These are phyloP conservation scores for Eleusine coracana DNA, from an alignment of 176 grass and related monocot genomes.

Conservation along the genomic window DNA sequence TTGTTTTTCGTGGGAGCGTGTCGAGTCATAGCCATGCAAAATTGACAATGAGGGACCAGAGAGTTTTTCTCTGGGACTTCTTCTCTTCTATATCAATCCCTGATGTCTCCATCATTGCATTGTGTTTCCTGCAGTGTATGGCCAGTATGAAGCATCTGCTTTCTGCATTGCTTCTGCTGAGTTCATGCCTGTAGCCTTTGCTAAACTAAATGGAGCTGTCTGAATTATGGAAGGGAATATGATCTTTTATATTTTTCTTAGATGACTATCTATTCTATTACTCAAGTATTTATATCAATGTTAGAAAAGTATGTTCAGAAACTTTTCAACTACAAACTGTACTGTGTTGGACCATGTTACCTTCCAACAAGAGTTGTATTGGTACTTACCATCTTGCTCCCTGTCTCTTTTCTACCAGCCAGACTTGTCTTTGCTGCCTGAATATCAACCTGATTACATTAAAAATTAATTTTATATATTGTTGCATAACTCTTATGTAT, in stretches of 20 bases:
- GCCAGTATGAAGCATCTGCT: not conserved
- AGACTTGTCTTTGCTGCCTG: not conserved
- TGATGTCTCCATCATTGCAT: slow-evolving; percentile 17
- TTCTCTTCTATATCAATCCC: slow-evolving; percentile 44
- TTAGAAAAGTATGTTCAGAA: not conserved
- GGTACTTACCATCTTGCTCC: not conserved
- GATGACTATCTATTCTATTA: not conserved
- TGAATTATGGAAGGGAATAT: slow-evolving; percentile 37
- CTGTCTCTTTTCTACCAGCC: not conserved
- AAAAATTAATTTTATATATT: not conserved
- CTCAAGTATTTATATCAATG: not conserved
- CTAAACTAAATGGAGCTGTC: slow-evolving; percentile 13
- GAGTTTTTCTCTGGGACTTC: slow-evolving; percentile 61
- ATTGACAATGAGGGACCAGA: slow-evolving; percentile 36
- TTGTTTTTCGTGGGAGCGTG: slow-evolving; percentile 60
- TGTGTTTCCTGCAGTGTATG: slow-evolving; percentile 21
- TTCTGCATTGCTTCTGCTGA: slow-evolving; percentile 36
- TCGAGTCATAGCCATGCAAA: slow-evolving; percentile 84
- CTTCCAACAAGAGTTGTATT: not conserved
- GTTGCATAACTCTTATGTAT: not conserved
- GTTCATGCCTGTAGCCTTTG: not conserved
- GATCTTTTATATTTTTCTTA: not conserved
- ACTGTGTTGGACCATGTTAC: not conserved
- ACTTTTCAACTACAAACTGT: not conserved
- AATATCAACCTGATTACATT: not conserved